Base-by-base conservation (phyloP, 169 alveolate genomes). In the Toxoplasma gondii region DNA sequence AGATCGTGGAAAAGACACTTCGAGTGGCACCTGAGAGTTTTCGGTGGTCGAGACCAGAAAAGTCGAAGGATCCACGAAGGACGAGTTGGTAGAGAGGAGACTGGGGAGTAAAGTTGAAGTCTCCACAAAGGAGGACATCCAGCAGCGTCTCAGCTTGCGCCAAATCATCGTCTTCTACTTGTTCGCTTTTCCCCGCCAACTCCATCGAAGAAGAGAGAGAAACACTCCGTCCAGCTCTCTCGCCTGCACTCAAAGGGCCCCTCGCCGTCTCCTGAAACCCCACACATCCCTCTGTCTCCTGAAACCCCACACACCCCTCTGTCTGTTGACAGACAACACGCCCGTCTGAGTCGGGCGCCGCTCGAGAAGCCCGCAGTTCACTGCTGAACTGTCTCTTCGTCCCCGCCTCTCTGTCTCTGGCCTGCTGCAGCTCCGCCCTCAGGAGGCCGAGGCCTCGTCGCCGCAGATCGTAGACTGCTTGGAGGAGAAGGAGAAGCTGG, bases 51-150 rank as follows among this genome's bases (percentile, higher is more conserved):
- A 90, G 88, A 16, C 88, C 78, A 44, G 45, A 0, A 39, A 90
- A 90, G 43, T 70, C 82, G 43, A 90, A 58, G 36, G 45, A 5
- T 7, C 93, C 93, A 38, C 54, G 86, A n/a, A 45, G 39, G 27
- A 90, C 53, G 38, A 90, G 82, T 24, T 90, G 93, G 49, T 90
- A 90, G 29, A 90, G 88, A 27, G 93, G 93, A 10, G 82, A 43
- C 38, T 90, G 93, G 27, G 93, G 93, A 64, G 93, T 90, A n/a
- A 90, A 70, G 45, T 90, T 90, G 88, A 90, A 90, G 49, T 90
- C 93, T 24, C 93, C 93, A 39, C 92, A 88, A 24, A 54, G 81
- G 17, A 88, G 54, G n/a, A 67, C 38, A n/a, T 88, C 81, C 39
- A 90, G 45, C 4, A 70, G 80, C 27, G 12, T 38, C 29, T 67